phyloP scores from a whole-genome alignment of 192 early-diverging fungal species.

The Dissophora ornata region DNA sequence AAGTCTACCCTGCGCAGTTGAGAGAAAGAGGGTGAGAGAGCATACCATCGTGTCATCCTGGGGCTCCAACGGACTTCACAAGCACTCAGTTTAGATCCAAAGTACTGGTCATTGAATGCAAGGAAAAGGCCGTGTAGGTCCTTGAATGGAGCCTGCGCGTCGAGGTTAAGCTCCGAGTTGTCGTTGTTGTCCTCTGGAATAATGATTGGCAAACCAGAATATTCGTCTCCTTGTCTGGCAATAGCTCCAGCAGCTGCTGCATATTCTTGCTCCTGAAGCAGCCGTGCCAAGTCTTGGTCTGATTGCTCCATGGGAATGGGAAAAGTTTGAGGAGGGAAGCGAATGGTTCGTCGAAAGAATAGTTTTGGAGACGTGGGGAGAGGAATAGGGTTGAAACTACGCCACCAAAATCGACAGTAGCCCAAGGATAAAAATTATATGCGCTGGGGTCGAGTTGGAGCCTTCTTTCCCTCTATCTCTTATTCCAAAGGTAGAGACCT shows the following conservation, averaged over 20 bases:
- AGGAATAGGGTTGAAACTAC: too few relatives aligned
- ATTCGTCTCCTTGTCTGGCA: not conserved
- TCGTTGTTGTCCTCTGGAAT: not conserved
- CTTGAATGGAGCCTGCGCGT: constrained; percentile 32
- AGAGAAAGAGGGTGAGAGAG: not conserved
- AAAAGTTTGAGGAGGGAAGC: not conserved
- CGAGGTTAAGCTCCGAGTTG: not conserved
- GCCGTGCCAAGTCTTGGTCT: constrained; percentile 33
- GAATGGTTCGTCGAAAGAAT: not conserved
- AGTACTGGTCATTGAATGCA: constrained; percentile 66
- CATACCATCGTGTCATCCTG: constrained; percentile 64
- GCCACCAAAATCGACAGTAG: too few relatives aligned
- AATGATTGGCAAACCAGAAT: not conserved
- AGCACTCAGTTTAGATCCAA: constrained; percentile 58
- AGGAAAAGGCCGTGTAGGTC: constrained; percentile 68
- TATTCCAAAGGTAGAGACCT: constrained; percentile 47
- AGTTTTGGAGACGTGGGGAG: too few relatives aligned
- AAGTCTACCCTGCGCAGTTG: too few relatives aligned
- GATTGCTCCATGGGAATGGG: constrained; percentile 17
- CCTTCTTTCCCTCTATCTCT: constrained; percentile 53
- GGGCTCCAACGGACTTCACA: constrained; percentile 70
- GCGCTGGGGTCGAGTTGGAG: constrained; percentile 17
- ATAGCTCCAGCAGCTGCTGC: not conserved
- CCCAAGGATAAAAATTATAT: constrained; percentile 20
- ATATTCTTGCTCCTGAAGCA: constrained; percentile 41